phyloP scores from a whole-genome alignment of 2,329 filamentous ascomycete genomes.

The Colletotrichum tropicicola region DNA sequence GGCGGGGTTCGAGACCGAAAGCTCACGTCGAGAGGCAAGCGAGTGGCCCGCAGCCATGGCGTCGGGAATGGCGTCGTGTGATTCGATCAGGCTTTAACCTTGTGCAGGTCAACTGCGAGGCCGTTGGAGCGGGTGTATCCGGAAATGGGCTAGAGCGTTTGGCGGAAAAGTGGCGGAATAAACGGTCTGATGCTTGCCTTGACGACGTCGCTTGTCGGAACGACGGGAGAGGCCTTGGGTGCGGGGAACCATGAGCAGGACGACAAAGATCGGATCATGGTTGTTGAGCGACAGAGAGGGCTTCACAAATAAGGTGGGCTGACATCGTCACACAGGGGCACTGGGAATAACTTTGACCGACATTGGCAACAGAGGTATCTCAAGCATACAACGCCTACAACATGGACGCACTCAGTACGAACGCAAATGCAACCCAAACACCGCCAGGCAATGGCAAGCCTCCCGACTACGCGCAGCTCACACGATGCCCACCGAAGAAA shows the following conservation, averaged over 20 bases:
- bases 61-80: conserved; percentile 20
- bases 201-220: conserved; percentile 12
- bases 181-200: not conserved
- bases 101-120: conserved; percentile 12
- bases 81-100: not conserved
- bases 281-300: not conserved
- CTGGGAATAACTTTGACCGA: conserved; percentile 2
- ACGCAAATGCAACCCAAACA: conserved; percentile 9
- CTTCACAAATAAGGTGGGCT: not conserved
- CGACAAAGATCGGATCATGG: not conserved
- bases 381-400: conserved; percentile 28
- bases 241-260: not conserved
- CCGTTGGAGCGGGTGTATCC: not conserved
- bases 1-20: no score
- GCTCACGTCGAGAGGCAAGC: not conserved
- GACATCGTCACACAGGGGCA: not conserved
- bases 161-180: not conserved
- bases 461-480: conserved; percentile 16
- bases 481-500: conserved; percentile 5
- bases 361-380: conserved; percentile 27
- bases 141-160: not conserved
- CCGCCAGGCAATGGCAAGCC: not conserved
- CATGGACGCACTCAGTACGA: conserved; percentile 6
- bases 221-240: not conserved
- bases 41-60: not conserved